Conservation (phyloP, 2,329 filamentous ascomycete species). For the Arthroderma sp. region DNA sequence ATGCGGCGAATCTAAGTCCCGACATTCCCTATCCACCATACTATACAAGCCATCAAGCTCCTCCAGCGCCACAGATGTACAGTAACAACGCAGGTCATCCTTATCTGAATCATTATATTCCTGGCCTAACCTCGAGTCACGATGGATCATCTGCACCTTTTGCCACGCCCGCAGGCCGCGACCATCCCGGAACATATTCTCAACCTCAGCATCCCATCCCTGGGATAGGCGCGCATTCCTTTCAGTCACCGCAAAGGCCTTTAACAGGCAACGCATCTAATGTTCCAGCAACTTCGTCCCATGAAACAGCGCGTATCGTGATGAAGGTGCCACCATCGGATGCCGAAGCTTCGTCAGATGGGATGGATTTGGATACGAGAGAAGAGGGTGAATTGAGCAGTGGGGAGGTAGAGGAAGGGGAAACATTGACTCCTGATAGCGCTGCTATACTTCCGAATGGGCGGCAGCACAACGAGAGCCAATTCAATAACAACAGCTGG, state of each 20-base stretch:
- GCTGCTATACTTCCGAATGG: not conserved
- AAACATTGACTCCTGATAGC: conserved; percentile 1
- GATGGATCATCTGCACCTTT: conserved; percentile 18
- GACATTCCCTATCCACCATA: conserved; percentile 15
- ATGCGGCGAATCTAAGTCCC: conserved; percentile 18
- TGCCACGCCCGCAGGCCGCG: conserved; percentile 7
- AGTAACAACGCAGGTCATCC: conserved; percentile 14
- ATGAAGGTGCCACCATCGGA: not conserved
- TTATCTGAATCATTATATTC: conserved; percentile 19
- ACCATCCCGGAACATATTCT: no score
- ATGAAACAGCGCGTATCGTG: no score
- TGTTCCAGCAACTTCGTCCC: not conserved
- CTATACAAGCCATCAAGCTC: conserved; percentile 14
- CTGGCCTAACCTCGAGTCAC: conserved; percentile 17
- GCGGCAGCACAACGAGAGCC: no score
- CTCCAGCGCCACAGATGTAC: conserved; percentile 14
- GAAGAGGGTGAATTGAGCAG: conserved; percentile 74
- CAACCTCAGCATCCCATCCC: no score
- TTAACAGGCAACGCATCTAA: not conserved
- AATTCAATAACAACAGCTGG: no score
- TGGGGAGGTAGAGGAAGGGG: conserved; percentile 31
- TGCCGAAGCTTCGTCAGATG: conserved; percentile 4
- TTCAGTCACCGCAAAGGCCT: no score
- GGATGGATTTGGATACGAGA: conserved; percentile 30
- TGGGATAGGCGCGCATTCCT: no score